Evolutionary conservation across 345 rosid genomes (phyloP), one percentile per base, ranked within the genome.

Genomic region (Camelina sativa): DNA sequence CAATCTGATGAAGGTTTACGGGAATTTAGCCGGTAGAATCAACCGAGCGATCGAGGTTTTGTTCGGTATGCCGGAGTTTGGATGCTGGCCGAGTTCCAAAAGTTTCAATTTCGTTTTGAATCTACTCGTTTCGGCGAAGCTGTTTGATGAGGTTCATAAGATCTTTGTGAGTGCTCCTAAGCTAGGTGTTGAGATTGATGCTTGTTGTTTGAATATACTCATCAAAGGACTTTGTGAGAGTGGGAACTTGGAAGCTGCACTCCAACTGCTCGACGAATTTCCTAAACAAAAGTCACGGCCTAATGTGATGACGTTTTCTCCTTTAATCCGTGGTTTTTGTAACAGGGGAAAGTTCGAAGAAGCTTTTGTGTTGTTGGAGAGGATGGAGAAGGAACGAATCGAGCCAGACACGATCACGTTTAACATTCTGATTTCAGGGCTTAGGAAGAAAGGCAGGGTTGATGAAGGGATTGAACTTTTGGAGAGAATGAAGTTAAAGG

Each of bases 261-360:
- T 81, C 82, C 52, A 91, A 5, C 80, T 91, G 93, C 86, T 94
- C 82, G 97, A 91, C 62, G 98, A 94, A 90, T 94, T 94, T 90
- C 93, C 97, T 77, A 81, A 86, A 57, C 93, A 83, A 62, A 82
- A 88, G 0, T 85, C 91, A 38, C 76, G 57, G 67, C 96, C 93
- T 8, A 90, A 87, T 73, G 91, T 81, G 68, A 90, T 85, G 79
- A 91, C 96, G 2, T 94, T 82, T 76, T 86, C 96, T 0, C 88
- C 96, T 0, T 60, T 94, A 65, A 84, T 90, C 82, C 90, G 93
- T 8, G 86, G 85, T 11, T 84, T 90, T 28, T 89, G 96, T 67
- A 84, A 76, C 35, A 65, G 68, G 43, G 95, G 96, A 1, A 79
- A 83, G 57, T 79, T 91, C 25, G 84, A 82, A 0, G 86, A 84